Conservation (phyloP, 2,329 filamentous ascomycete species). For the Aureobasidium sp. region DNA sequence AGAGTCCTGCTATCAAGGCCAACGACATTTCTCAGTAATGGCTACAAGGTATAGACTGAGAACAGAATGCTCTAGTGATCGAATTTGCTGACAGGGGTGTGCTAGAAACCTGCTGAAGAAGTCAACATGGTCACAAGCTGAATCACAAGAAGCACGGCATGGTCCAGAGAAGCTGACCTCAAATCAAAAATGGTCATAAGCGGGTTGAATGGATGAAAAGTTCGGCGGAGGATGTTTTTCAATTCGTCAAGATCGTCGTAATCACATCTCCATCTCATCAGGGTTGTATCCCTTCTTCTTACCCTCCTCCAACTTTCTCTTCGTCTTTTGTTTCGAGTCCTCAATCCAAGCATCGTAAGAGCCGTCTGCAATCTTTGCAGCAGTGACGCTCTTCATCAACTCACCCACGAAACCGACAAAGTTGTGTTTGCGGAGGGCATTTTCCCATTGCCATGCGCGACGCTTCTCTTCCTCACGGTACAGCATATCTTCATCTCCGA, state of each 20-base stretch:
- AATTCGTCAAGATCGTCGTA: slow-evolving; percentile 12
- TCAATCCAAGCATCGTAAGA: slow-evolving; percentile 68
- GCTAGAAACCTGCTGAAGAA: not conserved
- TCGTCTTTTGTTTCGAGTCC: slow-evolving; percentile 55
- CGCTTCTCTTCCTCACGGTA: slow-evolving; percentile 77
- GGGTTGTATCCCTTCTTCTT: slow-evolving; percentile 33
- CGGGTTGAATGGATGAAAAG: not conserved
- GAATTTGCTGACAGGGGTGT: not conserved
- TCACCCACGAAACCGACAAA: slow-evolving; percentile 95
- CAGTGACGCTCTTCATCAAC: slow-evolving; percentile 79
- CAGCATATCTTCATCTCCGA: slow-evolving; percentile 74
- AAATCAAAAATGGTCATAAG: not conserved
- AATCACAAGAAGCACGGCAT: not conserved
- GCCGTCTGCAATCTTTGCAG: slow-evolving; percentile 59
- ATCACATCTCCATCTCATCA: slow-evolving; percentile 33
- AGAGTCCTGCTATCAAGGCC: not conserved
- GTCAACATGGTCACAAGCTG: not conserved
- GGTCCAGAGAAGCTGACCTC: not conserved
- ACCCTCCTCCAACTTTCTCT: slow-evolving; percentile 41
- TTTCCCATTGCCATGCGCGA: slow-evolving; percentile 87
- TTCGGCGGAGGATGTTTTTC: not conserved
- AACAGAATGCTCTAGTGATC: not conserved
- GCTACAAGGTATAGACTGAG: not conserved
- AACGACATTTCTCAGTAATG: not conserved
- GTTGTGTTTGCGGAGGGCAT: slow-evolving; percentile 83